A percentile compares a stretch with the other conserved stretches of the same genome.
Evolutionary conservation across 441 rosid species (phyloP).

Genomic region (Macaranga tanarius): DNA sequence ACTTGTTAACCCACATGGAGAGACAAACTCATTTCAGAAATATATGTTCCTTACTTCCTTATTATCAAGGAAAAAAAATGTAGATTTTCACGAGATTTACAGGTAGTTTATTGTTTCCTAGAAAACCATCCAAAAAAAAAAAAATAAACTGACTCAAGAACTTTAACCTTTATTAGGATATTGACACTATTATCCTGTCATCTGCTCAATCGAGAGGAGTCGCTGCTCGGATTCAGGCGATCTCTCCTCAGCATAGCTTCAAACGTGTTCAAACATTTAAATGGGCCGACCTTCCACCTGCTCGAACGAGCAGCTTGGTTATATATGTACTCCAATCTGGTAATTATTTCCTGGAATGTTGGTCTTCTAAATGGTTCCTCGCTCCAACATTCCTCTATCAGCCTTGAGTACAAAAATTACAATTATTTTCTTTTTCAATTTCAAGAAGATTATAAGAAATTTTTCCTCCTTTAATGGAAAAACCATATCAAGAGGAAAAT

Average conservation of each 20-base stretch:
- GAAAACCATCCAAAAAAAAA: not conserved
- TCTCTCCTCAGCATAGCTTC: constrained; percentile 40
- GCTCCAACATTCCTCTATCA: constrained; percentile 72
- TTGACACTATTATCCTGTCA: not conserved
- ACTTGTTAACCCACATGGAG: not conserved
- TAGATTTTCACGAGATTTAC: not conserved
- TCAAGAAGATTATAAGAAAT: not conserved
- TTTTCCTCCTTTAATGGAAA: too few species aligned
- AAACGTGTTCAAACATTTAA: constrained; percentile 47
- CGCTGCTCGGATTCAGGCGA: constrained; percentile 51
- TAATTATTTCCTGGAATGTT: constrained; percentile 56
- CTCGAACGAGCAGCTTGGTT: constrained; percentile 38
- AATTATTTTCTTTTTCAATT: not conserved
- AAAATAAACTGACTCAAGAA: not conserved
- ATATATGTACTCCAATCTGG: constrained; percentile 45
- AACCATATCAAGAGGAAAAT: not conserved
- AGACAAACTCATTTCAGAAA: not conserved
- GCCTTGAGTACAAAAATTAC: constrained; percentile 36
- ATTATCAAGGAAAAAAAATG: too few species aligned
- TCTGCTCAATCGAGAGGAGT: constrained; percentile 30
- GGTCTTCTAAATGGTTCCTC: constrained; percentile 65
- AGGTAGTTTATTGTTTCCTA: not conserved
- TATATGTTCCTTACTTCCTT: too few species aligned
- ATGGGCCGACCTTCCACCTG: constrained; percentile 54
- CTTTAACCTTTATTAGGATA: not conserved